phyloP scores from a whole-genome alignment of 2,329 filamentous ascomycete species.

The Xylariaceae sp. region DNA sequence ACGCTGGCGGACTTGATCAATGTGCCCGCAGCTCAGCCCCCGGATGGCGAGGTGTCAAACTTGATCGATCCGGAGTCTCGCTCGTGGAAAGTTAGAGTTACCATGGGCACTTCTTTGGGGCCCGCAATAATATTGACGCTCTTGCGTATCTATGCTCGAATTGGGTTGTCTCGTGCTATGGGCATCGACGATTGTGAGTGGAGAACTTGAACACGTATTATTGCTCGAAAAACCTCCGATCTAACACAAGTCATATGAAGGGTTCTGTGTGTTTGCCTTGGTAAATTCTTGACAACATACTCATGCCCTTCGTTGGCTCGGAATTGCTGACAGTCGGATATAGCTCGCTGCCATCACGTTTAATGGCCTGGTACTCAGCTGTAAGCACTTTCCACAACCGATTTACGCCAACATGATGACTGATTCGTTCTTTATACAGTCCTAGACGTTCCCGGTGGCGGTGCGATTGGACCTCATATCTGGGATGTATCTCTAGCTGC shows the following conservation, averaged over 20 bases:
- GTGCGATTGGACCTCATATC: conserved; percentile 7
- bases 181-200: conserved; percentile 12
- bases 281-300: too few species aligned
- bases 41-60: conserved; percentile 3
- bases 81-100: conserved; percentile 7
- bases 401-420: not conserved
- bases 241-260: conserved; percentile 2
- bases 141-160: conserved; percentile 11
- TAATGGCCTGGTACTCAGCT: conserved; percentile 7
- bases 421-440: not conserved
- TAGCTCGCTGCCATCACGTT: conserved; percentile 4
- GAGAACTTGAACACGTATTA: not conserved
- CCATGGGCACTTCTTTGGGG: conserved; percentile 5
- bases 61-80: conserved; percentile 10
- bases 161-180: conserved; percentile 7
- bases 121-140: conserved; percentile 6
- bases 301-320: too few species aligned
- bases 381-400: not conserved
- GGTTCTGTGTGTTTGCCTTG: conserved; percentile 1
- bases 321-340: not conserved
- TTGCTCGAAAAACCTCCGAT: not conserved
- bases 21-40: not conserved
- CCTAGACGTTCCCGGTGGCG: conserved; percentile 2
- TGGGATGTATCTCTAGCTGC: conserved; percentile 7
- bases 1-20: conserved; percentile 1